A percentile compares a stretch with the other conserved stretches of the same genome.
These are phyloP conservation scores for Suhomyces kunorum DNA, from an alignment of 1,139 yeast species.

Conservation along the genomic window DNA sequence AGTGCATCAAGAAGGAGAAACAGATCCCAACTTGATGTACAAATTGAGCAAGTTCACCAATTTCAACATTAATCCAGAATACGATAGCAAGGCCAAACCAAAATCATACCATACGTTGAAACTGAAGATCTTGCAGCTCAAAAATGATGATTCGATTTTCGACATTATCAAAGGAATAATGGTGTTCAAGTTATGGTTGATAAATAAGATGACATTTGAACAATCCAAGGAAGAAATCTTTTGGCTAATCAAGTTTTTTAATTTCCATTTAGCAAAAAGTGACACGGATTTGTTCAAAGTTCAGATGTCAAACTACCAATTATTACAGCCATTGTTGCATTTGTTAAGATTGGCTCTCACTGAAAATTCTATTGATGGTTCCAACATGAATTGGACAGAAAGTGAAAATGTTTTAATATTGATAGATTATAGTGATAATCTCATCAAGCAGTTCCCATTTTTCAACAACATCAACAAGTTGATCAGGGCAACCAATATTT, in stretches of 20 bases:
- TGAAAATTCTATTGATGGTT: conserved; percentile 11
- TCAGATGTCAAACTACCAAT: conserved; percentile 37
- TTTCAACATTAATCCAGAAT: conserved; percentile 16
- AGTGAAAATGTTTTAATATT: conserved; percentile 11
- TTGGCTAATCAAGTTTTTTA: conserved; percentile 26
- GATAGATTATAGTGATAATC: conserved; percentile 27
- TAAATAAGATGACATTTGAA: conserved; percentile 25
- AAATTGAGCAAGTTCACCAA: conserved; percentile 18
- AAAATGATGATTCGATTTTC: conserved; percentile 17
- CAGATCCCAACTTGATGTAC: conserved; percentile 12
- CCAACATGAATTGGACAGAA: neutral
- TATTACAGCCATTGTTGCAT: conserved; percentile 39
- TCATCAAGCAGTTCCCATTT: conserved; percentile 31
- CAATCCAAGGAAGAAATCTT: conserved; percentile 27
- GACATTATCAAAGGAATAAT: conserved; percentile 26
- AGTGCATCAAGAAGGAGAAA: conserved; percentile 20
- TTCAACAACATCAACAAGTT: conserved; percentile 34
- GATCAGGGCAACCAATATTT: conserved; percentile 26
- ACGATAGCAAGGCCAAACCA: neutral
- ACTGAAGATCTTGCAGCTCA: conserved; percentile 6
- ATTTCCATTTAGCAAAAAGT: conserved; percentile 22
- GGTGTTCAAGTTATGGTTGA: conserved; percentile 35
- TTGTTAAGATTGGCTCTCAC: conserved; percentile 30
- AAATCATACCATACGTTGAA: conserved; percentile 6
- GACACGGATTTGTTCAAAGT: conserved; percentile 32